Evolutionary conservation across 1,139 yeast genomes (phyloP).

Genomic region (Arxiozyma telluris): DNA sequence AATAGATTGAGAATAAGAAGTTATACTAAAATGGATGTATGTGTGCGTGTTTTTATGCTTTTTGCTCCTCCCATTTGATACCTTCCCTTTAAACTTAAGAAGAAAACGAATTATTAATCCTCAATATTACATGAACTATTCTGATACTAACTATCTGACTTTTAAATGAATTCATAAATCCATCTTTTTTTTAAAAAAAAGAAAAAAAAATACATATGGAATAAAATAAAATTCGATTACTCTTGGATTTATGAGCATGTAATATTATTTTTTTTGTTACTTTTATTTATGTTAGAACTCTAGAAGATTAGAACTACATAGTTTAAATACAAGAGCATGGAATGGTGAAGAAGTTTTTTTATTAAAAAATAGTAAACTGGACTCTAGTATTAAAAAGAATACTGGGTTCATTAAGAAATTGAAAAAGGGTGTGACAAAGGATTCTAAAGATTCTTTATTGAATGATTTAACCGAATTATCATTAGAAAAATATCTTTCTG

Average conservation of each 20-base stretch:
- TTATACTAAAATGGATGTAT: not conserved
- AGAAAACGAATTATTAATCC: not conserved
- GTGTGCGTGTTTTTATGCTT: not conserved
- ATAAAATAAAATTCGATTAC: no score
- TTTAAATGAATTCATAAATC: not conserved
- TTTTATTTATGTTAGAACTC: conserved; percentile 15
- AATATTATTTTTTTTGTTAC: no score
- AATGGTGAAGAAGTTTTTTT: conserved; percentile 34
- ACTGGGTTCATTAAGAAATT: conserved; percentile 72
- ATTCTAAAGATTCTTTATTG: conserved; percentile 39
- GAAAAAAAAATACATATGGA: no score
- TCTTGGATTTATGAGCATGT: no score
- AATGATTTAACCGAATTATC: conserved; percentile 57
- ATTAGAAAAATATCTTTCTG: conserved; percentile 69
- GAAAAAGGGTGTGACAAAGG: conserved; percentile 47
- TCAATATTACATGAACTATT: not conserved
- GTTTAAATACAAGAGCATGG: conserved; percentile 47
- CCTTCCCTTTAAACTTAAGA: not conserved
- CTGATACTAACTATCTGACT: not conserved
- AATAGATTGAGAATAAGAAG: no score
- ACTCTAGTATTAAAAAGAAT: conserved; percentile 75
- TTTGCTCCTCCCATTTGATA: not conserved
- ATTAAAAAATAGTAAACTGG: conserved; percentile 38
- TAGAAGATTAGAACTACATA: conserved; percentile 34
- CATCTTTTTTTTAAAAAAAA: no score